These are phyloP conservation scores for Calophaca sinica DNA, from an alignment of 306 rosid genomes.

Conservation along the genomic window DNA sequence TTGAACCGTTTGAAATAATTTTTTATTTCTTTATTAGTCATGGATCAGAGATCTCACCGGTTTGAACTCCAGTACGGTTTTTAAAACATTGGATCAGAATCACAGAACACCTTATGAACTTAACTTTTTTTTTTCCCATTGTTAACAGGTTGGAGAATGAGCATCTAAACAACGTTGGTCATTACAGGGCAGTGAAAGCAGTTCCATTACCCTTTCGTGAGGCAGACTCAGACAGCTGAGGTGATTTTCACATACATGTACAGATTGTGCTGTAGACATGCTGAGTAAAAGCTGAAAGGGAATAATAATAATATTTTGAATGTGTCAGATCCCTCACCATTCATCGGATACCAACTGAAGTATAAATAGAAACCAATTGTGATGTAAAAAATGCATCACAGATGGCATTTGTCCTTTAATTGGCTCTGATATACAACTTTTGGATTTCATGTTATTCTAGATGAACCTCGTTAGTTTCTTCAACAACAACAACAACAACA, in stretches of 20 bases:
- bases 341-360: constrained; percentile 41
- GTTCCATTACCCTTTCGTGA: constrained; percentile 86
- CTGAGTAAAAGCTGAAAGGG: constrained; percentile 41
- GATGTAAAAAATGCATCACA: constrained; percentile 43
- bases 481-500: too few species aligned
- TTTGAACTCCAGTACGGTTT: too few species aligned
- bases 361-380: constrained; percentile 48
- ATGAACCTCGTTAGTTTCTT: constrained; percentile 8
- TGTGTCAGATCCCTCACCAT: constrained; percentile 37
- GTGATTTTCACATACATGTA: constrained; percentile 35
- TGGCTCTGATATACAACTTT: constrained; percentile 23
- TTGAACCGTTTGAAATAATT: too few species aligned
- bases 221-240: constrained; percentile 73
- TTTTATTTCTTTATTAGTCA: too few species aligned
- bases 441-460: constrained; percentile 42
- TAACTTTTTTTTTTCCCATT: not conserved
- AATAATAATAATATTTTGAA: constrained; percentile 36
- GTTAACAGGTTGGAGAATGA: constrained; percentile 83
- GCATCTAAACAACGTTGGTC: constrained; percentile 84
- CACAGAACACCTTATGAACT: not conserved
- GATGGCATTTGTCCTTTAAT: constrained; percentile 46
- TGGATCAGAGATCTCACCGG: too few species aligned
- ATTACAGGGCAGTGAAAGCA: constrained; percentile 72
- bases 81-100: too few species aligned
- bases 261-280: constrained; percentile 38